These are phyloP conservation scores for Pseudogymnoascus sp. DNA, from an alignment of 2,329 filamentous ascomycete genomes.

Conservation along the genomic window DNA sequence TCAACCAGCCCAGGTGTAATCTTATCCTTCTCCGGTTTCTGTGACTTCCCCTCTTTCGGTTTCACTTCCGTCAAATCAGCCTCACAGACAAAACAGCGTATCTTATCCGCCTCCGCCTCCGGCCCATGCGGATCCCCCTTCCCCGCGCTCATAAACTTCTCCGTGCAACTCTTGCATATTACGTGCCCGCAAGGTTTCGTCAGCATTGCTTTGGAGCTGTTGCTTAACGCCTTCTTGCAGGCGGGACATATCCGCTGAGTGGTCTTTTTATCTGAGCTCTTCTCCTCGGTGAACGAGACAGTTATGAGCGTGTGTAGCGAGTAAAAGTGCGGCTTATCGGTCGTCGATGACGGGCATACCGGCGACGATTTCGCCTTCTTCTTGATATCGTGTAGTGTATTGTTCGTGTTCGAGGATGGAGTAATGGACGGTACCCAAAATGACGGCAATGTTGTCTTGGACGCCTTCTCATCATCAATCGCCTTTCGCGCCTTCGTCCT, in stretches of 20 bases:
- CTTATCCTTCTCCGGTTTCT: slow-evolving; percentile 47
- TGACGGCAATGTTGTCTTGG: slow-evolving; percentile 64
- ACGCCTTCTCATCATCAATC: slow-evolving; percentile 63
- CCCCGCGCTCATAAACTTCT: slow-evolving; percentile 66
- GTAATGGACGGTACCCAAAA: slow-evolving; percentile 91
- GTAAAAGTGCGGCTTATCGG: slow-evolving; percentile 60
- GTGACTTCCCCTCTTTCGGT: slow-evolving; percentile 31
- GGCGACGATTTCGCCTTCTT: slow-evolving; percentile 59
- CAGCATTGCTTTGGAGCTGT: slow-evolving; percentile 72
- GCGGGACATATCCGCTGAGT: slow-evolving; percentile 63
- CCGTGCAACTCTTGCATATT: slow-evolving; percentile 73
- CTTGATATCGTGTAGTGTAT: slow-evolving; percentile 44
- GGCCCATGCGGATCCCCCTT: slow-evolving; percentile 52
- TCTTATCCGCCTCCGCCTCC: slow-evolving; percentile 36
- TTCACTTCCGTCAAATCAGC: slow-evolving; percentile 53
- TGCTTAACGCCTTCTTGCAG: slow-evolving; percentile 74
- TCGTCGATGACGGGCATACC: slow-evolving; percentile 65
- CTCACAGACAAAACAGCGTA: slow-evolving; percentile 82
- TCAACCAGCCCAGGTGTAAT: slow-evolving; percentile 66
- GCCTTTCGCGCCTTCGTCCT: slow-evolving; percentile 59
- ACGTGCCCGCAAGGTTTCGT: slow-evolving; percentile 89
- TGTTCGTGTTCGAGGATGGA: slow-evolving; percentile 53
- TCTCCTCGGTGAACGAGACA: slow-evolving; percentile 69
- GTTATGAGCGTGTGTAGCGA: slow-evolving; percentile 69
- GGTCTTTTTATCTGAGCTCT: slow-evolving; percentile 38